Percentiles rank a stretch among this genome's conserved stretches.
Evolutionary conservation across 176 grass and related monocot species (phyloP).

Genomic region (Zoysia japonica): DNA sequence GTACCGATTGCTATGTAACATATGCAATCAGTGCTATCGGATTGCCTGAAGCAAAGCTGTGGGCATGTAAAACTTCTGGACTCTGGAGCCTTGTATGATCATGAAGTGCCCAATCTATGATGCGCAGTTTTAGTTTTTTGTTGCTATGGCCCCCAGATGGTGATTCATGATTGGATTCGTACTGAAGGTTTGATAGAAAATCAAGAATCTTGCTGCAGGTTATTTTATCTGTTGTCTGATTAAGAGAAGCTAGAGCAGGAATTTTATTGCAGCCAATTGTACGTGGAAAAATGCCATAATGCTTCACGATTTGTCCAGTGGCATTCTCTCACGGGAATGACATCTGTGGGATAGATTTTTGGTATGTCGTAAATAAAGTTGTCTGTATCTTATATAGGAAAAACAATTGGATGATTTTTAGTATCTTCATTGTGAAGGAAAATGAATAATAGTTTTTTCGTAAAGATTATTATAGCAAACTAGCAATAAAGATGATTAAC

Average conservation of each 20-base stretch:
- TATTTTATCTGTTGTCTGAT: slow-evolving; percentile 88
- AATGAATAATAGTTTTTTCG: slow-evolving; percentile 24
- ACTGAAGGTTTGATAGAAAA: neutral
- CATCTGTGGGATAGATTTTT: slow-evolving; percentile 96
- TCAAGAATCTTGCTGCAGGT: slow-evolving; percentile 56
- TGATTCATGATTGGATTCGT: neutral
- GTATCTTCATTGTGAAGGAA: neutral
- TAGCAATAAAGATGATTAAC: slow-evolving; percentile 27
- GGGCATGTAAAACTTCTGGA: neutral
- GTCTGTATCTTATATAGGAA: neutral
- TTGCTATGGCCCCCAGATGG: neutral
- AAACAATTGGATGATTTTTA: neutral
- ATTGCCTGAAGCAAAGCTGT: neutral
- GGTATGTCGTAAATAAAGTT: slow-evolving; percentile 50
- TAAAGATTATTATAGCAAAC: slow-evolving; percentile 13
- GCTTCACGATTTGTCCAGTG: slow-evolving; percentile 71
- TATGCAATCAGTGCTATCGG: neutral
- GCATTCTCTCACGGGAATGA: slow-evolving; percentile 80
- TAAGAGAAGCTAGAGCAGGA: slow-evolving; percentile 78
- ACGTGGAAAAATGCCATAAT: slow-evolving; percentile 70
- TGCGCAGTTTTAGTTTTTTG: neutral
- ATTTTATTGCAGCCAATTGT: slow-evolving; percentile 84
- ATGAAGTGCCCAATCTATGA: neutral
- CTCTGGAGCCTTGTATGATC: neutral
- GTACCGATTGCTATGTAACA: neutral